Evolutionary conservation across 805 yeast genomes (phyloP).

Genomic region (Grigorovia yakushimaensis): DNA sequence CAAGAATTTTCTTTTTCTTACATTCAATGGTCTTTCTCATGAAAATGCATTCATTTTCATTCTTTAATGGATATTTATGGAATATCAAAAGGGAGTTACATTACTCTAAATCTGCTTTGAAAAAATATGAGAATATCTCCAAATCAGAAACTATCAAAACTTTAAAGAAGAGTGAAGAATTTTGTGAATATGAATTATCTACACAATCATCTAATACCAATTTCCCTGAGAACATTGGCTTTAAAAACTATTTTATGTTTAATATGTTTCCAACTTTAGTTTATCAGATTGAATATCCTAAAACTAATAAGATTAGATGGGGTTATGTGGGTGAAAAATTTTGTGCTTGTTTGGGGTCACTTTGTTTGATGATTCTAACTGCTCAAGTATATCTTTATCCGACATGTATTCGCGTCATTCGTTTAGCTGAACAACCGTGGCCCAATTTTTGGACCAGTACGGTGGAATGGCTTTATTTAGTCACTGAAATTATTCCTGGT

Average conservation of each 20-base stretch:
- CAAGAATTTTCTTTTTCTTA: conserved; percentile 70
- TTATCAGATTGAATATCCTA: conserved; percentile 73
- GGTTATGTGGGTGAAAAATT: conserved; percentile 59
- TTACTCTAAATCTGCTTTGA: conserved; percentile 37
- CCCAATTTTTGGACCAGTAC: conserved; percentile 15
- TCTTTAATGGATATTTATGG: conserved; percentile 88
- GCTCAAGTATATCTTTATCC: conserved; percentile 75
- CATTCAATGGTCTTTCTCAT: conserved; percentile 81
- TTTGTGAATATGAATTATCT: conserved; percentile 63
- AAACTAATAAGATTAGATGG: conserved; percentile 63
- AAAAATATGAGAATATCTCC: conserved; percentile 29
- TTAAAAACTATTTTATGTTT: conserved; percentile 59
- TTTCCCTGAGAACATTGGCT: conserved; percentile 68
- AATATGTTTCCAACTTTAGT: conserved; percentile 86
- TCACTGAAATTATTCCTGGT: conserved; percentile 70
- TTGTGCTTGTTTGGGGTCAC: conserved; percentile 78
- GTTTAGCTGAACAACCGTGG: conserved; percentile 33
- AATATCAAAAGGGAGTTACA: conserved; percentile 43
- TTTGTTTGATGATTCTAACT: conserved; percentile 67
- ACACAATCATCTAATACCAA: conserved; percentile 36
- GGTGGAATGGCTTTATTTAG: conserved; percentile 26
- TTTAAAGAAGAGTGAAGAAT: conserved; percentile 43
- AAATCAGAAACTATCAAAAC: conserved; percentile 23
- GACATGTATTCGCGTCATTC: conserved; percentile 47
- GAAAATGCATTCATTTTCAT: conserved; percentile 93